phyloP scores from a whole-genome alignment of 495 filamentous ascomycete genomes.

The Neurospora sp. region DNA sequence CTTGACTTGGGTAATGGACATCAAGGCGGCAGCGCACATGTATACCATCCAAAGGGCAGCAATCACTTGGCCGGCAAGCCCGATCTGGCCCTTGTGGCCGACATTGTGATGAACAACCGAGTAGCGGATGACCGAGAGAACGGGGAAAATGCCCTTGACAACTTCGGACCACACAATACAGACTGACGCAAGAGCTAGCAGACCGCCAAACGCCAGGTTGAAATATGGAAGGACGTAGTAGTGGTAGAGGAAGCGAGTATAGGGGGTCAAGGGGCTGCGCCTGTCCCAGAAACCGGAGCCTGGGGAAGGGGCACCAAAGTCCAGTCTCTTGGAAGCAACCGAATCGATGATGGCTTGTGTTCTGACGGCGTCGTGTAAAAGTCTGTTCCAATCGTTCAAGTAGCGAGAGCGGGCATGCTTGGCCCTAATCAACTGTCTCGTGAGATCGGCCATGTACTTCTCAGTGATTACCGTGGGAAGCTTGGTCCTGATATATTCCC shows the following conservation, averaged over 20 bases:
- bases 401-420: conserved; percentile 76
- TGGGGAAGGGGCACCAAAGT: conserved; percentile 53
- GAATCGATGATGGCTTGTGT: conserved; percentile 81
- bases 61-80: conserved; percentile 73
- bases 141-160: conserved; percentile 63
- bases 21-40: conserved; percentile 76
- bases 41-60: conserved; percentile 85
- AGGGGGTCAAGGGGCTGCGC: conserved; percentile 62
- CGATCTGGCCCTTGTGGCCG: conserved; percentile 55
- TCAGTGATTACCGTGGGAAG: conserved; percentile 82
- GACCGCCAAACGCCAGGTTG: conserved; percentile 46
- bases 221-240: conserved; percentile 57
- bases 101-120: conserved; percentile 73
- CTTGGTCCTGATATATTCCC: conserved; percentile 25
- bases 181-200: conserved; percentile 64
- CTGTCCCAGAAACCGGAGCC: conserved; percentile 43
- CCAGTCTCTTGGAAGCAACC: conserved; percentile 64
- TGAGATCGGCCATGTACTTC: conserved; percentile 83
- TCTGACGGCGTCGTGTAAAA: conserved; percentile 61
- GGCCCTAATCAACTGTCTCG: conserved; percentile 66
- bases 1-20: conserved; percentile 77
- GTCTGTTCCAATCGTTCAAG: conserved; percentile 70
- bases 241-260: conserved; percentile 71
- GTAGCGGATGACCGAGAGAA: conserved; percentile 71
- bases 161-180: conserved; percentile 89